phyloP scores from a whole-genome alignment of 2,329 filamentous ascomycete species.

The Phaeosphaeriaceae sp. region DNA sequence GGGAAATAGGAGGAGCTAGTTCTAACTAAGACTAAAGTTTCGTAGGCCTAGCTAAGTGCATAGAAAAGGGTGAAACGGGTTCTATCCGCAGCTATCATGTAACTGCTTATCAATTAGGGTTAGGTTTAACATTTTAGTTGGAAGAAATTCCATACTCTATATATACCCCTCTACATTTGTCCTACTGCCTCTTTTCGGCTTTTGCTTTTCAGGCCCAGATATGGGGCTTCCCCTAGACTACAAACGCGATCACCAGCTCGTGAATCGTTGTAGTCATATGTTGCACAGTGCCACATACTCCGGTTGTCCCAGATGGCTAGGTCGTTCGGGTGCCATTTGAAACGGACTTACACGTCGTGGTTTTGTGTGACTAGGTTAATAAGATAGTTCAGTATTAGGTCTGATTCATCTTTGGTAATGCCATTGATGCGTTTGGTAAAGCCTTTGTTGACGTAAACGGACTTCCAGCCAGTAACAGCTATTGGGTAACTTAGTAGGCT shows the following conservation, averaged over 20 bases:
- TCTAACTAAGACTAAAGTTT: no score
- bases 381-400: slow-evolving; percentile 51
- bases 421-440: slow-evolving; percentile 53
- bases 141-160: no score
- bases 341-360: slow-evolving; percentile 60
- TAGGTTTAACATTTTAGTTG: no score
- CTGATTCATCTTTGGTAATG: slow-evolving; percentile 53
- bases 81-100: no score
- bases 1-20: no score
- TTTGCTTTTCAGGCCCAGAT: slow-evolving; percentile 59
- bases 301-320: slow-evolving; percentile 71
- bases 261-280: slow-evolving; percentile 66
- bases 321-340: slow-evolving; percentile 51
- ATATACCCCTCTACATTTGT: slow-evolving; percentile 1
- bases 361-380: slow-evolving; percentile 56
- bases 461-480: slow-evolving; percentile 67
- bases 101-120: no score
- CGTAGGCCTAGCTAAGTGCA: no score
- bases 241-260: slow-evolving; percentile 59
- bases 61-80: no score
- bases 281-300: slow-evolving; percentile 65
- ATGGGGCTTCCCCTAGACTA: slow-evolving; percentile 64
- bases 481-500: neutral
- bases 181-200: slow-evolving; percentile 53
- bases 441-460: slow-evolving; percentile 44